These are phyloP conservation scores for Stephanodiscus triporus DNA, from an alignment of 108 stramenopile genomes.

Conservation along the genomic window DNA sequence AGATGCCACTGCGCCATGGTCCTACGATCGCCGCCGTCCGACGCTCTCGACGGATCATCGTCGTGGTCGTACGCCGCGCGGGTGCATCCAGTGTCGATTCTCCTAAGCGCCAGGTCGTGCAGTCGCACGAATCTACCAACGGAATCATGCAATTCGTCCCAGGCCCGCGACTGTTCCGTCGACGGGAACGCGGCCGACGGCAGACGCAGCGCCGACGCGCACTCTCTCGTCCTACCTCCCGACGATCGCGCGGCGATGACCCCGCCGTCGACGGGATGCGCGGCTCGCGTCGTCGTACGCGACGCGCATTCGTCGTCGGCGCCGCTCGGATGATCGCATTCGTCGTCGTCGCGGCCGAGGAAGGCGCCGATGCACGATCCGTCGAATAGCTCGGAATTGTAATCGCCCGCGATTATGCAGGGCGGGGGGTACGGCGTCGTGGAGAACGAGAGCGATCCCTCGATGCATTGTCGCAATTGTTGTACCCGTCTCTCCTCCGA, in stretches of 20 bases:
- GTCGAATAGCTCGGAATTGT: slow-evolving; percentile 47
- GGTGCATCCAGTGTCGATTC: slow-evolving; percentile 46
- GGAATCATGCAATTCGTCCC: slow-evolving; percentile 40
- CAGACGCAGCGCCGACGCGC: slow-evolving; percentile 40
- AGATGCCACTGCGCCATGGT: slow-evolving; percentile 50
- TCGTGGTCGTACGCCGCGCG: slow-evolving; percentile 56
- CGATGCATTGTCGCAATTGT: slow-evolving; percentile 46
- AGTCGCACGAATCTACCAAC: slow-evolving; percentile 29
- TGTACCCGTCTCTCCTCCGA: slow-evolving; percentile 49
- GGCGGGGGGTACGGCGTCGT: slow-evolving; percentile 14
- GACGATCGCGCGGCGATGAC: slow-evolving; percentile 5
- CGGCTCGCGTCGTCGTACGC: too few relatives aligned
- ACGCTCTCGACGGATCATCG: slow-evolving; percentile 4
- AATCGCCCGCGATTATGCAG: slow-evolving; percentile 58
- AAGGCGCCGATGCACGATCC: slow-evolving; percentile 54
- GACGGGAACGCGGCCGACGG: slow-evolving; percentile 12
- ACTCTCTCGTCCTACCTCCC: slow-evolving; percentile 20
- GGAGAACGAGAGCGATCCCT: slow-evolving; percentile 14
- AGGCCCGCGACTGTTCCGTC: slow-evolving; percentile 40
- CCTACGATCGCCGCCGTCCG: background rate
- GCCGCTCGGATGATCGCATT: background rate
- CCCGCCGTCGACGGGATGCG: background rate
- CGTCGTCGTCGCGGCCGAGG: slow-evolving; percentile 8
- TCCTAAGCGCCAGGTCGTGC: slow-evolving; percentile 29
- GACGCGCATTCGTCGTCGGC: background rate